Base-by-base conservation (phyloP, 768 basidiomycete genomes). In the Mycena kentingensis region DNA sequence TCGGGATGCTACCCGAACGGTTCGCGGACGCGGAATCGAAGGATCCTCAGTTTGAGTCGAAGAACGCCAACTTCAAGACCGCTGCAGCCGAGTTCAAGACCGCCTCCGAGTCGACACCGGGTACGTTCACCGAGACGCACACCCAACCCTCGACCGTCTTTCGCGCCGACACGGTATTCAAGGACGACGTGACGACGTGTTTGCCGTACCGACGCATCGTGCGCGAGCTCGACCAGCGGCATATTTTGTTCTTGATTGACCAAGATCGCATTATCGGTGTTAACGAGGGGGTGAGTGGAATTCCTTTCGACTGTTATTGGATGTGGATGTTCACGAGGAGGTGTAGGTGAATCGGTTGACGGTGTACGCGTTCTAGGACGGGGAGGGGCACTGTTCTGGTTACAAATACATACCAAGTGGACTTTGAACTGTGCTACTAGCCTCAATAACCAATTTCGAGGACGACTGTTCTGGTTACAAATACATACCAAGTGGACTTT, bases 181-280 rank as follows among this genome's bases (percentile, higher is more conserved):
- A 27, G 24, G 16, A 49, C n/a, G 42, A 43, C 22, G 32, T 54
- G 18, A 44, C 34, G 1, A 49, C 53, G 7, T 25, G 37, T 27
- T 22, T 54, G 32, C 53, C 53, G 7, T 54, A 43, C 35, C 53
- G 53, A 4, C 46, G 26, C 18, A 49, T 24, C 16, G 13, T 15
- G 12, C 53, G 47, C 19, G 25, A 49, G 1, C 21, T 49, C 11
- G 53, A 54, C 21, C 15, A 43, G 10, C 2, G 21, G 1, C 32
- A 49, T 18, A 32, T 49, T 24, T 32, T 44, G 8, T 54, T 49
- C 35, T n/a, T 54, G 2, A 48, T 49, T 11, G 53, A 54, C 21
- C 53, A 54, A 35, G 53, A 54, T 19, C 38, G 47, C 1, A 18
- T 54, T 7, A 37, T 54, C 26, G 53, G 53, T 3, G 47, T 54